Conservation (phyloP, 805 yeast species). For the Wickerhamiella vanderwaltii region DNA sequence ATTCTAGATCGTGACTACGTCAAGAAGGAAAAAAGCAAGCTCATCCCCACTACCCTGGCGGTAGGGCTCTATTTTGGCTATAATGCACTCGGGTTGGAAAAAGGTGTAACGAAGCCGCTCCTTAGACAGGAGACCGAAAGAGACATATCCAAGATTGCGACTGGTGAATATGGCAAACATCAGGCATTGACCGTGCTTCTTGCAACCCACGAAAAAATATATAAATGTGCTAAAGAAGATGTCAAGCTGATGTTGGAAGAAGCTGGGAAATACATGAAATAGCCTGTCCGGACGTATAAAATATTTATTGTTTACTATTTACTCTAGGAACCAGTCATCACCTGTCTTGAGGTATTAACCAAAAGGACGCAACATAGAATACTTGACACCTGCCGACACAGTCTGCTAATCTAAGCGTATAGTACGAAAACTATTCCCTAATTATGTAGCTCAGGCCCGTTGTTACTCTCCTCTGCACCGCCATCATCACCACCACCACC, state of each 20-base stretch:
- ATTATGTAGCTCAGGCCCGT: too few species aligned
- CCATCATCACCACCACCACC: too few species aligned
- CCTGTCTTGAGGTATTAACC: too few species aligned
- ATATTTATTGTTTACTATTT: too few species aligned
- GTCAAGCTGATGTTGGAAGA: conserved; percentile 11
- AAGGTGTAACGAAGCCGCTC: conserved; percentile 78
- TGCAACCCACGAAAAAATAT: conserved; percentile 18
- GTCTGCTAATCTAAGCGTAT: too few species aligned
- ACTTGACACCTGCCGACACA: too few species aligned
- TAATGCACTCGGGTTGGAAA: conserved; percentile 61
- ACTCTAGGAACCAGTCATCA: too few species aligned
- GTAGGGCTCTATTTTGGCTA: conserved; percentile 82
- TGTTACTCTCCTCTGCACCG: too few species aligned
- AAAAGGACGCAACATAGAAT: too few species aligned
- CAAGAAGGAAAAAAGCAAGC: conserved; percentile 15
- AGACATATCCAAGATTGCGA: conserved; percentile 52
- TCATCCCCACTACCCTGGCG: conserved; percentile 76
- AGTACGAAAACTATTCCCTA: too few species aligned
- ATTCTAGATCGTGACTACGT: conserved; percentile 59
- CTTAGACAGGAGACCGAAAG: conserved; percentile 65
- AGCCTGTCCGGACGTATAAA: too few species aligned
- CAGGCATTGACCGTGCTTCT: conserved; percentile 15
- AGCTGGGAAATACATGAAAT: conserved; percentile 8
- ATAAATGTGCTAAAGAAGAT: conserved; percentile 12
- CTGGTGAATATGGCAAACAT: conserved; percentile 43